A percentile compares a stretch with the other conserved stretches of the same genome.
These are phyloP conservation scores for Sequoia sempervirens DNA, from an alignment of 75 land plant species.

Conservation along the genomic window DNA sequence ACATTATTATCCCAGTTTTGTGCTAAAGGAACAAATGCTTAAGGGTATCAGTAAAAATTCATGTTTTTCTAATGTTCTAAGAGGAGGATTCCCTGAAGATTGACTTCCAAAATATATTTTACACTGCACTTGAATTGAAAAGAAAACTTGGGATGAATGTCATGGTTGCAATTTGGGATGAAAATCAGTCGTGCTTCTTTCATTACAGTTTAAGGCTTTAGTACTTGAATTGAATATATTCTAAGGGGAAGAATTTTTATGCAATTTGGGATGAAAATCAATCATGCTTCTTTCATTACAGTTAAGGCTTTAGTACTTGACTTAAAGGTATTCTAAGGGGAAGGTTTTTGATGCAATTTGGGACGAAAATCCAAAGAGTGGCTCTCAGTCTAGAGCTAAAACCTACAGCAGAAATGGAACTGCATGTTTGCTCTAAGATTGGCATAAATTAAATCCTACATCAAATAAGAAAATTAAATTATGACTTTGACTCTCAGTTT, in stretches of 20 bases:
- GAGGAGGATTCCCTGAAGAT: background rate
- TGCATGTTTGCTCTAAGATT: background rate
- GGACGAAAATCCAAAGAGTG: background rate
- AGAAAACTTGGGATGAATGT: background rate
- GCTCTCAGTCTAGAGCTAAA: background rate
- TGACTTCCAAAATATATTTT: background rate
- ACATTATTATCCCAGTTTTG: background rate
- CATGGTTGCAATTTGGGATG: no score
- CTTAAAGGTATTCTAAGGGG: no score
- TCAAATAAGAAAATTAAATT: no score
- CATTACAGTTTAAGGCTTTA: no score
- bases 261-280: background rate
- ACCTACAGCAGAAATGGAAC: background rate
- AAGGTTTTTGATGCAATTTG: background rate
- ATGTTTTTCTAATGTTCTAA: background rate
- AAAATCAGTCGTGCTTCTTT: no score
- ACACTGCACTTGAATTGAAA: background rate
- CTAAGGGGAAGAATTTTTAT: background rate
- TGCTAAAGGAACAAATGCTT: background rate
- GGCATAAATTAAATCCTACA: background rate
- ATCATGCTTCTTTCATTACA: no score
- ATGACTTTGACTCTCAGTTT: background rate
- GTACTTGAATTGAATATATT: no score
- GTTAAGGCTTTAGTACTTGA: no score
- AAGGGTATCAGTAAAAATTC: background rate